phyloP scores from a whole-genome alignment of 306 rosid species.

The Sophora flavescens region DNA sequence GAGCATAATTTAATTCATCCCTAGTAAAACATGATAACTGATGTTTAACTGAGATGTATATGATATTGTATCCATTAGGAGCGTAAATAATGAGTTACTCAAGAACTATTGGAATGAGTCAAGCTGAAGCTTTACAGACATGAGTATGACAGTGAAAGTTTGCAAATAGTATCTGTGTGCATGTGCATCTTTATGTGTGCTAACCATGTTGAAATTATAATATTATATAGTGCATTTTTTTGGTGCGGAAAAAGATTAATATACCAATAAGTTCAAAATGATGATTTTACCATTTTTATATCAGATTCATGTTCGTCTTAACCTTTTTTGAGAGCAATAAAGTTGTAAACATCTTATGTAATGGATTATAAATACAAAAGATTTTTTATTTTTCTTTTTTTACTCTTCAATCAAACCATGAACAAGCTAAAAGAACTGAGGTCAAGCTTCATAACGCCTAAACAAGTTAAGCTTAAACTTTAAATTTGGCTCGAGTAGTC shows the following conservation, averaged over 20 bases:
- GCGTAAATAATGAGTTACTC: background rate
- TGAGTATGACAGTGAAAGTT: too few species aligned
- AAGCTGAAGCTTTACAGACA: too few species aligned
- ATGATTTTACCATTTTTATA: background rate
- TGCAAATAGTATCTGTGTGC: background rate
- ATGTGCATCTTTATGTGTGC: background rate
- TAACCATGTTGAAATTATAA: background rate
- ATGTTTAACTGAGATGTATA: constrained; percentile 10
- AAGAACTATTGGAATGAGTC: background rate
- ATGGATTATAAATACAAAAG: too few species aligned
- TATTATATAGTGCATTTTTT: background rate
- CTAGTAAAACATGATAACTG: constrained; percentile 8
- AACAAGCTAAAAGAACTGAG: background rate
- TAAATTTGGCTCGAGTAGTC: background rate
- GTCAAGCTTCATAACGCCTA: background rate
- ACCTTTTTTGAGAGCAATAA: too few species aligned
- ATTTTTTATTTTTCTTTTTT: too few species aligned
- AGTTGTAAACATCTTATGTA: too few species aligned
- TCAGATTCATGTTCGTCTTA: background rate
- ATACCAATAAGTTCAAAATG: too few species aligned
- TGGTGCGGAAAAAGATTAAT: too few species aligned
- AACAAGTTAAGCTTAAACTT: background rate
- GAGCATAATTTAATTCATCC: constrained; percentile 10
- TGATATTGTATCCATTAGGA: background rate
- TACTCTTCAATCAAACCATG: background rate